Conservation (phyloP, 1,284 basidiomycete species). For the Neotropicomus parvogracilis region DNA sequence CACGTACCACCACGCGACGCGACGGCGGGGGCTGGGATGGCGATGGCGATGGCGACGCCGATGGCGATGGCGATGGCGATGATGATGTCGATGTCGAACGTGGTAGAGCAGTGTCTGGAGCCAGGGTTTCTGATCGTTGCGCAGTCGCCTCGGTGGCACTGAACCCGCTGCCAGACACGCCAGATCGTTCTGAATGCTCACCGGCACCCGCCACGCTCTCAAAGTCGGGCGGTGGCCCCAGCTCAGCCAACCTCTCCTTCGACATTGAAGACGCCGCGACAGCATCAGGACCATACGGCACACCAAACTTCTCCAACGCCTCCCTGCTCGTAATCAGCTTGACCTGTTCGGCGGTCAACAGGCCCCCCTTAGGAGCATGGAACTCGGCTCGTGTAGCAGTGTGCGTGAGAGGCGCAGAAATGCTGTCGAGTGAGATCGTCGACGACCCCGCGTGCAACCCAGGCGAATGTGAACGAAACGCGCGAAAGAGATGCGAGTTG, state of each 20-base stretch:
- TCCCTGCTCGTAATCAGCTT: conserved; percentile 47
- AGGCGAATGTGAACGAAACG: conserved; percentile 19
- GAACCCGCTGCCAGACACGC: background rate
- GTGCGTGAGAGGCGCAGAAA: conserved; percentile 49
- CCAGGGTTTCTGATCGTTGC: background rate
- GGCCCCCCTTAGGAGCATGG: conserved; percentile 44
- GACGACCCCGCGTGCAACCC: conserved; percentile 37
- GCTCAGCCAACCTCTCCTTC: conserved; percentile 29
- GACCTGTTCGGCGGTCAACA: conserved; percentile 50
- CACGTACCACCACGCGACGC: too few relatives aligned
- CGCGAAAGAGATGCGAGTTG: conserved; percentile 30
- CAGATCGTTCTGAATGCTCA: background rate
- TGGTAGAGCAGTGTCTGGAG: background rate
- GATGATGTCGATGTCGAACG: conserved; percentile 3
- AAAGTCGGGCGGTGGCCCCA: conserved; percentile 34
- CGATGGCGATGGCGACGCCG: too few relatives aligned
- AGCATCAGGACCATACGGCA: conserved; percentile 50
- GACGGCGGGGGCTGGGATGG: too few relatives aligned
- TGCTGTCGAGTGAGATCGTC: conserved; percentile 43
- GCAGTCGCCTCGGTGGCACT: background rate
- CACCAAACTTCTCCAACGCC: conserved; percentile 44
- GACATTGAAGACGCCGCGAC: conserved; percentile 37
- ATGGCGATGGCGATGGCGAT: background rate
- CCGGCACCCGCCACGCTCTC: conserved; percentile 11
- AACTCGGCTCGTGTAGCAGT: conserved; percentile 49